Conservation (phyloP, 1,284 basidiomycete genomes). For the Ceratorhiza oryzae-sativae region DNA sequence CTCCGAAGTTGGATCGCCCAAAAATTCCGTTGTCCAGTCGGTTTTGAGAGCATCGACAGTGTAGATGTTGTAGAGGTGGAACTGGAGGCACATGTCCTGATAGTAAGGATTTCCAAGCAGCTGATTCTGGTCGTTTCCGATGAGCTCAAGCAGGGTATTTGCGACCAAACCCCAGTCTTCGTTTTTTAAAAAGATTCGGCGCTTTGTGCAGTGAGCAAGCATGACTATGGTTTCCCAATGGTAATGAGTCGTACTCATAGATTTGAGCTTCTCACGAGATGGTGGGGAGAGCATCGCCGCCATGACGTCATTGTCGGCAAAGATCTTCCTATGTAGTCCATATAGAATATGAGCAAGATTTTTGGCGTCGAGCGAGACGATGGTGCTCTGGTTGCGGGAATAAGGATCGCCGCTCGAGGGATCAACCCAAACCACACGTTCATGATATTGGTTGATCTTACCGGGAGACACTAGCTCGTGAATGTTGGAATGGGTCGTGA, state of each 20-base stretch:
- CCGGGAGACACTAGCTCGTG: neutral
- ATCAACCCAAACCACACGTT: conserved; percentile 1
- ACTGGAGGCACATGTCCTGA: conserved; percentile 12
- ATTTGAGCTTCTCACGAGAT: neutral
- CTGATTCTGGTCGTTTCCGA: neutral
- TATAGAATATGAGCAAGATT: neutral
- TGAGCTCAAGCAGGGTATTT: neutral
- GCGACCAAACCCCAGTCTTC: neutral
- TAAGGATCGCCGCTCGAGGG: conserved; percentile 9
- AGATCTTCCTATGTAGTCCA: conserved; percentile 9
- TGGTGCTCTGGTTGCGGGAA: neutral
- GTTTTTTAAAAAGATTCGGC: neutral
- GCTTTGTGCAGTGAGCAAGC: neutral
- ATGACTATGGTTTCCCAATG: conserved; percentile 6
- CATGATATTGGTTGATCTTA: neutral
- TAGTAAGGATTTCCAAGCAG: neutral
- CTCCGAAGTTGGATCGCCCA: neutral
- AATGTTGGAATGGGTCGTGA: neutral
- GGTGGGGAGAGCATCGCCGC: neutral
- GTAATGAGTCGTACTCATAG: neutral
- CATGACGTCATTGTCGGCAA: neutral
- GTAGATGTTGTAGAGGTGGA: neutral
- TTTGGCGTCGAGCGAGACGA: neutral
- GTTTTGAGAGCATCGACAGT: neutral
- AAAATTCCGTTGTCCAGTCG: neutral